Base-by-base conservation (phyloP, 331 rosid genomes). In the Quercus lobata region DNA sequence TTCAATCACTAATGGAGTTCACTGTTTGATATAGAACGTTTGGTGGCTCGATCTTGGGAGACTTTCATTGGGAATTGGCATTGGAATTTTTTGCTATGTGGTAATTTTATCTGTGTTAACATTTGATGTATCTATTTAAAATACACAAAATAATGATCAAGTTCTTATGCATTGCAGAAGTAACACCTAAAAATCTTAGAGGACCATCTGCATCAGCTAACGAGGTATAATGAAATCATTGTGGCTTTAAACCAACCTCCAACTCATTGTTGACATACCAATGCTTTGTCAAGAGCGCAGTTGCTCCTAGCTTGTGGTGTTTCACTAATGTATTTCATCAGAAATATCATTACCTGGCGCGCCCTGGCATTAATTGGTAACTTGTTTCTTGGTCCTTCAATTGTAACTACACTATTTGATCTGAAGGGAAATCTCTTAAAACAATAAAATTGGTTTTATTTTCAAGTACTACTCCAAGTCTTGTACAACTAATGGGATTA, bases 31-130 rank as follows among this genome's bases (percentile, higher is more conserved):
- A 74, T 81, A 94, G 98, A 90, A 32, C 80, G 82, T 89, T 74
- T 87, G 87, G 94, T 89, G 88, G 92, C 91, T 93, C 46, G 91
- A 94, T 58, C 72, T 84, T 53, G 98, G 97, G 87, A 88, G 98
- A 80, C 76, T 92, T 52, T 78, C 89, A 37, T 84, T 88, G 17
- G 97, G 98, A 88, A 87, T 83, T 85, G 97, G 97, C 75, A 92
- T 92, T 83, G 93, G 97, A 69, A 66, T 89, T 70, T 88, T 91
- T 65, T 92, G 94, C 82, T 91, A 87, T 71, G 93, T 75, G 97
- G 98, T 94, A 92, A 83, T 49, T 49, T 49, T 49, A 10, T 49
- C 0, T 12, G 0, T 14, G 17, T 12, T 12, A 49, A 12, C 54
- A 49, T 49, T 49, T 49, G 14, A 62, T 73, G 18, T 49, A 49